Base-by-base conservation (phyloP, 78 protist genomes). In the Dictyostelium capitatum region DNA sequence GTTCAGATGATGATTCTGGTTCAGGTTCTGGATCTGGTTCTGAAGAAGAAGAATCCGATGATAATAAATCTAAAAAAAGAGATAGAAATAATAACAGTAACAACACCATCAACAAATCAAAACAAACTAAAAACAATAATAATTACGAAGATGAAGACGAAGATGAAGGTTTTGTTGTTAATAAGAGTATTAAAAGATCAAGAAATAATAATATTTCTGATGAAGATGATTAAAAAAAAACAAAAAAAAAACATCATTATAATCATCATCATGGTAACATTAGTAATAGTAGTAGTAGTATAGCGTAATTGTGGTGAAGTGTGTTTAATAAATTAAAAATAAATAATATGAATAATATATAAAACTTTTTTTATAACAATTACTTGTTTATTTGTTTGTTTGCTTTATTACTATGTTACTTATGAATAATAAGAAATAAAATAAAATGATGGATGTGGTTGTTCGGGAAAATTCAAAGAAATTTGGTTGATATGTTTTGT, bases 1-100 rank as follows among this genome's bases (percentile, higher is more conserved):
- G 79, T 59, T 70, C 75, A 3, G 83, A 78, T 1, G 84, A 77
- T 2, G 82, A 47, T 17, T 81, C 50, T 3, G 79, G 54, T 28
- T 65, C 51, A 30, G 69, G 57, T 17, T 46, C 46, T 50, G 46
- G 23, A 37, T 48, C 11, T 37, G 83, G 25, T 0, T 50, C 28
- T 80, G 73, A 30, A 41, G 79, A 56, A 56, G 48, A 46, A 9
- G 37, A 56, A 10, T 25, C 23, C 0, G 72, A 56, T 79, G 75
- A 67, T n/a, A 28, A 32, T 20, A 79, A 79, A 56, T 50, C 37
- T 32, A 79, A 54, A 23, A 59, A 79, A 8, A 79, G 69, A 79
- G 72, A 79, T 2, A 30, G 53, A 51, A 77, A 47, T 4, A 51
- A 47, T 9, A 56, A 20, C 6, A 28, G 32, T 19, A 30, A n/a